phyloP scores from a whole-genome alignment of 2,329 filamentous ascomycete species.

The Fusarium staphyleae region DNA sequence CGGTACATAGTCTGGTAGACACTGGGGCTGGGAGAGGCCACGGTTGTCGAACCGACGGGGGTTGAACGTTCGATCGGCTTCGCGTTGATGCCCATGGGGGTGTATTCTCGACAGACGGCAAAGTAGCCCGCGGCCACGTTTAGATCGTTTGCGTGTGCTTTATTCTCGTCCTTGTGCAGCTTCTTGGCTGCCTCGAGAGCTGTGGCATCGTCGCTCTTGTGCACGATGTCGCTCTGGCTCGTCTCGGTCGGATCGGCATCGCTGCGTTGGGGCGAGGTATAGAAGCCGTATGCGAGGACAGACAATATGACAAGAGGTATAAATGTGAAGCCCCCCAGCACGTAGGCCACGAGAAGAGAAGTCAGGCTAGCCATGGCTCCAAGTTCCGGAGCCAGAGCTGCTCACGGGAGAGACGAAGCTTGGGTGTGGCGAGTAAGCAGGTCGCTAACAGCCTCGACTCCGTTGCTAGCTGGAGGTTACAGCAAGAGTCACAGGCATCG shows the following conservation, averaged over 20 bases:
- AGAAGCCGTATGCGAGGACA: constrained; percentile 71
- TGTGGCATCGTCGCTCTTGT: constrained; percentile 69
- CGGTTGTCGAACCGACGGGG: constrained; percentile 76
- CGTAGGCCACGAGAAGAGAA: constrained; percentile 75
- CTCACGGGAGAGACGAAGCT: constrained; percentile 25
- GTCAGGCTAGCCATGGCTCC: constrained; percentile 59
- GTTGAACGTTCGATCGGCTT: constrained; percentile 89
- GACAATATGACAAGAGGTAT: constrained; percentile 72
- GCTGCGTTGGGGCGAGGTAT: constrained; percentile 66
- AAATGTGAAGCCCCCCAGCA: constrained; percentile 88
- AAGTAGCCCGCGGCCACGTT: constrained; percentile 92
- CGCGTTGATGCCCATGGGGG: constrained; percentile 88
- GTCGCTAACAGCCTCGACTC: constrained; percentile 31
- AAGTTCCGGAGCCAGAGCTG: constrained; percentile 30
- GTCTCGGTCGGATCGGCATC: constrained; percentile 45
- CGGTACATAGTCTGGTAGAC: constrained; percentile 99
- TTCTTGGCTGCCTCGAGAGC: constrained; percentile 68
- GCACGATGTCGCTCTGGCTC: constrained; percentile 54
- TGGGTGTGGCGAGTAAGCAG: constrained; percentile 20
- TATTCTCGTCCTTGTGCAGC: constrained; percentile 66
- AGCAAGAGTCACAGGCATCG: constrained; percentile 25
- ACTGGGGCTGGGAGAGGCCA: constrained; percentile 83
- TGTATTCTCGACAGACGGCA: constrained; percentile 92
- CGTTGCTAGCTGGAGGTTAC: constrained; percentile 20
- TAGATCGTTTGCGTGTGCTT: constrained; percentile 63